These are phyloP conservation scores for Eutreptiella sp. DNA, from an alignment of 208 protist genomes.

Conservation along the genomic window DNA sequence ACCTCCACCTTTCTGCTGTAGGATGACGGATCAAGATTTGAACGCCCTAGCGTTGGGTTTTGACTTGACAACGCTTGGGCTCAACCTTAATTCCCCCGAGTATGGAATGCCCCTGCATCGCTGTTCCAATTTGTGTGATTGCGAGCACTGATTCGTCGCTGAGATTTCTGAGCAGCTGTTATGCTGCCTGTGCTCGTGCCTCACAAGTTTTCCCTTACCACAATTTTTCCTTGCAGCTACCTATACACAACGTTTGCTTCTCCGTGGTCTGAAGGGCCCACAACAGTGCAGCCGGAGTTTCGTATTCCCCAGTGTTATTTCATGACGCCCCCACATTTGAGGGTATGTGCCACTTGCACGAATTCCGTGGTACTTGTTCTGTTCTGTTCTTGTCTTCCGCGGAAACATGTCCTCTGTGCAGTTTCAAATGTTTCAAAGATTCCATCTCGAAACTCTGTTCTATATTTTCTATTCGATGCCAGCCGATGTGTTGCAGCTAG, in stretches of 20 bases:
- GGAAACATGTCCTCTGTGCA: too few species aligned
- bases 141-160: slow-evolving; percentile 7
- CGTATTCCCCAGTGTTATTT: slow-evolving; percentile 62
- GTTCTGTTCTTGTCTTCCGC: slow-evolving; percentile 30
- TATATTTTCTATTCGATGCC: slow-evolving; percentile 99
- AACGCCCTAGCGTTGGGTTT: slow-evolving; percentile 68
- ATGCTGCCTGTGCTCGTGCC: too few species aligned
- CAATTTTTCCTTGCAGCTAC: slow-evolving; percentile 20
- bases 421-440: slow-evolving; percentile 71
- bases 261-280: slow-evolving; percentile 51
- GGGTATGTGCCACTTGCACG: neutral
- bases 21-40: slow-evolving; percentile 65
- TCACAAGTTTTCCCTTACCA: too few species aligned
- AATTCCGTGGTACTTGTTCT: neutral
- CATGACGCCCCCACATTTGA: slow-evolving; percentile 7
- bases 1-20: slow-evolving; percentile 64
- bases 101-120: slow-evolving; percentile 19
- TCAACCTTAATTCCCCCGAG: slow-evolving; percentile 72
- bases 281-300: slow-evolving; percentile 53
- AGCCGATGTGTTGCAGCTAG: slow-evolving; percentile 87
- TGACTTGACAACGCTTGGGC: slow-evolving; percentile 72
- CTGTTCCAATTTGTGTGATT: too few species aligned
- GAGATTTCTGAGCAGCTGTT: too few species aligned
- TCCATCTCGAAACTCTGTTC: slow-evolving; percentile 91
- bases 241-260: slow-evolving; percentile 67